Evolutionary conservation across 192 early-diverging fungal species (phyloP).

Genomic region (Phycomyces nitens): DNA sequence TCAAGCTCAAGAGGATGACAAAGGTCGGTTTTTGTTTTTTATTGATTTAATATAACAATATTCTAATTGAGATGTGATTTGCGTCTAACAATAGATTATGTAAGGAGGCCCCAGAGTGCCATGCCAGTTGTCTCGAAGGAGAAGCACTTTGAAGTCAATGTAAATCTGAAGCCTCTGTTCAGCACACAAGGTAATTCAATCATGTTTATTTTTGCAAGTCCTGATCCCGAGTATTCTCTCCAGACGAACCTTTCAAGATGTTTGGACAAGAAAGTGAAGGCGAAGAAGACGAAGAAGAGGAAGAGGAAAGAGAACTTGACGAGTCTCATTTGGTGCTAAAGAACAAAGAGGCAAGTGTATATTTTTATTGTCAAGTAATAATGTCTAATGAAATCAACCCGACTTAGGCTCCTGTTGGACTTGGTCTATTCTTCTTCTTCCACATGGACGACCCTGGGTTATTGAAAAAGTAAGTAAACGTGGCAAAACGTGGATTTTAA

Average conservation of each 20-base stretch:
- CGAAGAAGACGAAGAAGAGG: not conserved
- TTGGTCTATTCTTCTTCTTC: conserved; percentile 27
- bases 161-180: conserved; percentile 38
- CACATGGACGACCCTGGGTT: conserved; percentile 22
- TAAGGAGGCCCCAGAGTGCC: conserved; percentile 9
- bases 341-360: conserved; percentile 9
- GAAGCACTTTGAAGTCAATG: conserved; percentile 37
- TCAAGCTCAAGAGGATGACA: conserved; percentile 6
- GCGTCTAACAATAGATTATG: not conserved
- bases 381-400: too few species aligned
- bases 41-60: not conserved
- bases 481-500: not conserved
- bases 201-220: not conserved
- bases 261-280: conserved; percentile 38
- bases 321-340: conserved; percentile 3
- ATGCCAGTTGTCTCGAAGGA: conserved; percentile 36
- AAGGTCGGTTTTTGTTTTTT: conserved; percentile 4
- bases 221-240: too few species aligned
- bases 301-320: not conserved
- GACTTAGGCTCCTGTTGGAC: conserved; percentile 1
- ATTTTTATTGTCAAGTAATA: too few species aligned
- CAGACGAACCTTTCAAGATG: conserved; percentile 38
- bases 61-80: not conserved
- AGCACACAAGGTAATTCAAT: conserved; percentile 20
- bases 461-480: conserved; percentile 21